A percentile compares a stretch with the other conserved stretches of the same genome.
Evolutionary conservation across 176 grass and related monocot species (phyloP).

Genomic region (Coix lacrymajobi): DNA sequence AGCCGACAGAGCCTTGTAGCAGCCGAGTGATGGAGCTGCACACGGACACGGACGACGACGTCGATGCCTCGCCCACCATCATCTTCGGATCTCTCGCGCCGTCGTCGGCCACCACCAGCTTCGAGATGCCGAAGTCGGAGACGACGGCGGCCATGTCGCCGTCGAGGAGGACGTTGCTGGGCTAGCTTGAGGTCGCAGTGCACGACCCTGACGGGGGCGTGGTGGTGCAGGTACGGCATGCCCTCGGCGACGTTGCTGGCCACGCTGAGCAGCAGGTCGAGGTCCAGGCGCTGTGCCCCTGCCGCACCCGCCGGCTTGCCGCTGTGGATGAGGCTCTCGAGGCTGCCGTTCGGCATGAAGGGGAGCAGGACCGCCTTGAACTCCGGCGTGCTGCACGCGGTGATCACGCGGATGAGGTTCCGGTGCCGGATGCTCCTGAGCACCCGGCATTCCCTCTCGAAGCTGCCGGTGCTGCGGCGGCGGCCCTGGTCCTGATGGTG

Average conservation of each 20-base stretch:
- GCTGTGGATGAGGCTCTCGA: slow-evolving; percentile 53
- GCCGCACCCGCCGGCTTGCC: not conserved
- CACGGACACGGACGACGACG: slow-evolving; percentile 18
- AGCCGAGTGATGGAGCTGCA: slow-evolving; percentile 61
- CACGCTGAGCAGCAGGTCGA: slow-evolving; percentile 47
- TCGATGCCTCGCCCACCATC: not conserved
- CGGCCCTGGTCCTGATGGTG: not conserved
- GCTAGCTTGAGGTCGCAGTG: slow-evolving; percentile 80
- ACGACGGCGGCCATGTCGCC: slow-evolving; percentile 56
- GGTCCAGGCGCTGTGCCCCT: not conserved
- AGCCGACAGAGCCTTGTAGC: slow-evolving; percentile 62
- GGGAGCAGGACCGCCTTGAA: slow-evolving; percentile 84
- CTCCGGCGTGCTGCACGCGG: slow-evolving; percentile 64
- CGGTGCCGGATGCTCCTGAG: slow-evolving; percentile 66
- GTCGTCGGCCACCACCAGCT: slow-evolving; percentile 13
- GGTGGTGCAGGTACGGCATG: slow-evolving; percentile 73
- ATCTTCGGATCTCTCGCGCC: slow-evolving; percentile 4
- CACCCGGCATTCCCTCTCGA: slow-evolving; percentile 64
- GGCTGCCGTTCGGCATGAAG: slow-evolving; percentile 75
- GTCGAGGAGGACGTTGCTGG: slow-evolving; percentile 69
- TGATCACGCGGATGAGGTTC: slow-evolving; percentile 75
- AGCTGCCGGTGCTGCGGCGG: slow-evolving; percentile 25
- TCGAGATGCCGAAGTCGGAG: slow-evolving; percentile 69
- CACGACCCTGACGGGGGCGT: slow-evolving; percentile 53
- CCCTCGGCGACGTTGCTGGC: slow-evolving; percentile 60